A percentile compares a stretch with the other conserved stretches of the same genome.
These are phyloP conservation scores for Eimeria maxima DNA, from an alignment of 169 alveolate species.

Conservation along the genomic window DNA sequence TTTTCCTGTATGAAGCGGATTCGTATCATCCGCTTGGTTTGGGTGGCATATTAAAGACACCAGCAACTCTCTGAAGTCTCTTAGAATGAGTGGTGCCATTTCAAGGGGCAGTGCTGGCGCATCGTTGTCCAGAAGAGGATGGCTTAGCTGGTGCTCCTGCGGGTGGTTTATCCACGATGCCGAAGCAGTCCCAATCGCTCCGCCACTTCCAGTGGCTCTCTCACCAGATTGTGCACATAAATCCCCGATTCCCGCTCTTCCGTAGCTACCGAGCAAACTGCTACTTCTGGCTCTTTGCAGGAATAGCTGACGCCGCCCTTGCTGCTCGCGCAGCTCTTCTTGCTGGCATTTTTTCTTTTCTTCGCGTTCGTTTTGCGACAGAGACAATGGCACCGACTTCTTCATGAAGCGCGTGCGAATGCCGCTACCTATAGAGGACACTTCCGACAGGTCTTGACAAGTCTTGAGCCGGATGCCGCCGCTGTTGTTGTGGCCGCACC, in stretches of 20 bases:
- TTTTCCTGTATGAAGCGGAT: background rate
- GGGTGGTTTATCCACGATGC: background rate
- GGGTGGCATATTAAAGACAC: constrained; percentile 17
- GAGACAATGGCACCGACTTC: background rate
- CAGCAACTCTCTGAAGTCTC: constrained; percentile 32
- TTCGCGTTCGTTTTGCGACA: background rate
- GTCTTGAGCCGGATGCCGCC: background rate
- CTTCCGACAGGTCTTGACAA: background rate
- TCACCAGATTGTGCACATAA: background rate
- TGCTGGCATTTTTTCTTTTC: background rate
- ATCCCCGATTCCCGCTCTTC: background rate
- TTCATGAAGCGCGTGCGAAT: background rate
- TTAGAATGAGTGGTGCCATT: constrained; percentile 50
- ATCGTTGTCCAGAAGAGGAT: constrained; percentile 12
- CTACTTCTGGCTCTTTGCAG: background rate
- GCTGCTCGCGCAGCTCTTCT: constrained; percentile 38
- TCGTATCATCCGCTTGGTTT: background rate
- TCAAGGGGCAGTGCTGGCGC: constrained; percentile 44
- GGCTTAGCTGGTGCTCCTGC: background rate
- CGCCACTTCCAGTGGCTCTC: background rate
- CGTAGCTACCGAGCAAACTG: constrained; percentile 7
- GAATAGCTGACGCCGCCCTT: constrained; percentile 15
- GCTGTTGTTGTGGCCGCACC: background rate
- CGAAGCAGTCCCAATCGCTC: background rate
- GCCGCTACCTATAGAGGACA: background rate